These are phyloP conservation scores for Suillus discolor DNA, from an alignment of 768 basidiomycete genomes.

Conservation along the genomic window DNA sequence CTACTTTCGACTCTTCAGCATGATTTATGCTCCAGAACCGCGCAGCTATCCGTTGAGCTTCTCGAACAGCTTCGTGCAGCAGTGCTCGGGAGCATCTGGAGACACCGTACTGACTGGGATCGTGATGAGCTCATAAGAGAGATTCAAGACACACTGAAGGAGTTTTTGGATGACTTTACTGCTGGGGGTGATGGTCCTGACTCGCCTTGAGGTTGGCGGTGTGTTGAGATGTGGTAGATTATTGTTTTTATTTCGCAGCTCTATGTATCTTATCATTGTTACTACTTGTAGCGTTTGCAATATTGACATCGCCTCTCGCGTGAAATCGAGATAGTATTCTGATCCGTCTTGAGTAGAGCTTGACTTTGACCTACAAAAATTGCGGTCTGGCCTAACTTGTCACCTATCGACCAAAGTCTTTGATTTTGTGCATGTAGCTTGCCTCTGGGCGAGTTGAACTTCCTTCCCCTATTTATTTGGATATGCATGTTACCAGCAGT, in stretches of 20 bases:
- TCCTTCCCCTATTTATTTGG: neutral
- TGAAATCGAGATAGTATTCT: neutral
- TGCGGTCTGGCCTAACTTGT: neutral
- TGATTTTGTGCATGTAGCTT: neutral
- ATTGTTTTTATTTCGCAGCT: constrained; percentile 17
- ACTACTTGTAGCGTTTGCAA: neutral
- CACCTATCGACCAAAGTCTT: neutral
- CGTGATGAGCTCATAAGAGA: constrained; percentile 65
- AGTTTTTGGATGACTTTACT: constrained; percentile 68
- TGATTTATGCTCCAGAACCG: constrained; percentile 57
- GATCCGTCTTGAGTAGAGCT: neutral
- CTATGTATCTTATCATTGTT: constrained; percentile 24
- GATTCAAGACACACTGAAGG: constrained; percentile 54
- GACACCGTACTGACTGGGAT: constrained; percentile 81
- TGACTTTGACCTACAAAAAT: too few relatives aligned
- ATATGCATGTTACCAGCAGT: neutral
- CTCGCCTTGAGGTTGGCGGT: constrained; percentile 11
- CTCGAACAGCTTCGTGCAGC: constrained; percentile 92
- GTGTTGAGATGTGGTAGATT: constrained; percentile 13
- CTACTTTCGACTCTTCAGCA: constrained; percentile 50
- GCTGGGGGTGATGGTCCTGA: constrained; percentile 19
- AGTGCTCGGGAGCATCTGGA: constrained; percentile 82
- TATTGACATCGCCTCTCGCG: neutral
- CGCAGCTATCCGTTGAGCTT: constrained; percentile 75
- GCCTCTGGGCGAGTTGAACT: neutral